Percentiles rank a stretch among this genome's conserved stretches.
These are phyloP conservation scores for Neobulgaria alba DNA, from an alignment of 2,329 filamentous ascomycete genomes.

Conservation along the genomic window DNA sequence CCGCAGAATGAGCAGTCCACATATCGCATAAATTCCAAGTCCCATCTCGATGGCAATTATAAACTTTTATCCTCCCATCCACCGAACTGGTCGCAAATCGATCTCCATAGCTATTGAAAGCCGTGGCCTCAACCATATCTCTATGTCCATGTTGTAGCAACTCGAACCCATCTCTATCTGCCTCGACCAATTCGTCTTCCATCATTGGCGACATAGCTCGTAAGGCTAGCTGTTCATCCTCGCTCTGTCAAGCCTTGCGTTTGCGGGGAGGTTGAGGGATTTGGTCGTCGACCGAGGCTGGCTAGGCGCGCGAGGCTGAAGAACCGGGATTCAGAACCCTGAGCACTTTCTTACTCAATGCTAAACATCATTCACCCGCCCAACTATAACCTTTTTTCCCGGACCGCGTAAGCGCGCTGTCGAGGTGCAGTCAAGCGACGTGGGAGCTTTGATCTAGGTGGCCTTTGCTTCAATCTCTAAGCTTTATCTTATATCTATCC, in stretches of 20 bases:
- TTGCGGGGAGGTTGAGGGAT: too few species aligned
- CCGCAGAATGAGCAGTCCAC: slow-evolving; percentile 83
- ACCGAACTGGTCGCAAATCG: slow-evolving; percentile 86
- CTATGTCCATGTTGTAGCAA: slow-evolving; percentile 67
- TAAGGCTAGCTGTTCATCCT: too few species aligned
- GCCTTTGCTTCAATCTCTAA: neutral
- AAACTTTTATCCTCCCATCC: slow-evolving; percentile 88
- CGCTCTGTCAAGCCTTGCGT: too few species aligned
- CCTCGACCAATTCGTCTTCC: slow-evolving; percentile 11
- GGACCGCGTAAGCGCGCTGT: too few species aligned
- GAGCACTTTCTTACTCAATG: too few species aligned
- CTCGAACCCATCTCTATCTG: slow-evolving; percentile 19
- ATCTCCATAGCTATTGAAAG: slow-evolving; percentile 88
- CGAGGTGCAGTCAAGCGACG: too few species aligned
- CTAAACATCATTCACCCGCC: too few species aligned
- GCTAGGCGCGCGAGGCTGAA: too few species aligned
- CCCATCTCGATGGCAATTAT: slow-evolving; percentile 71
- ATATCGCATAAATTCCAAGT: slow-evolving; percentile 76
- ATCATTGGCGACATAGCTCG: slow-evolving; percentile 13
- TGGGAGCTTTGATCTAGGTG: neutral
- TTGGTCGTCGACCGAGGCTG: too few species aligned
- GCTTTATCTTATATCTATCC: neutral
- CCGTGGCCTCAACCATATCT: slow-evolving; percentile 44
- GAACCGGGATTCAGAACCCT: too few species aligned
- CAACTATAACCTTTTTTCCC: too few species aligned